phyloP scores from a whole-genome alignment of 2,329 filamentous ascomycete species.

The Fusarium guadeloupense region DNA sequence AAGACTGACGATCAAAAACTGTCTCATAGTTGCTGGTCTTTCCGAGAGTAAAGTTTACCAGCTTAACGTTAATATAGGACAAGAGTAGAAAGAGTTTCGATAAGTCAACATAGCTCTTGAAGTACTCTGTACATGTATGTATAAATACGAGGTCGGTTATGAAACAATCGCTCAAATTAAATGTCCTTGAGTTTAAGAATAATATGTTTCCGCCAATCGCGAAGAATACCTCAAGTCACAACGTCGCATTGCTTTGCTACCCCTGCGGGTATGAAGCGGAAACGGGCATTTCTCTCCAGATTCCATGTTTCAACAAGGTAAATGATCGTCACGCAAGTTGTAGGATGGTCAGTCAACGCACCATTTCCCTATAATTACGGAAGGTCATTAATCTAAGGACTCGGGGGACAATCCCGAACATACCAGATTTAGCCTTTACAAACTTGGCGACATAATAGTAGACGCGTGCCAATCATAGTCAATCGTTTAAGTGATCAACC shows the following conservation, averaged over 20 bases:
- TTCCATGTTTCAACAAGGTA: constrained; percentile 4
- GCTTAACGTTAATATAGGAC: too few species aligned
- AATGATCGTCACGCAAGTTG: constrained; percentile 10
- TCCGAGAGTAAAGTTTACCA: not conserved
- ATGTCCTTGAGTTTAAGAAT: not conserved
- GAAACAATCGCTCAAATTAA: constrained; percentile 1
- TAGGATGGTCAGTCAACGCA: constrained; percentile 1
- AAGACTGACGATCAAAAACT: not conserved
- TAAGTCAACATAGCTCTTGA: too few species aligned
- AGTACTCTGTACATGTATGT: not conserved
- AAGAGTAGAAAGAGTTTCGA: too few species aligned
- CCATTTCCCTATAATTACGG: not conserved
- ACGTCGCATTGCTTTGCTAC: not conserved
- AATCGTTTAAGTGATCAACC: not conserved
- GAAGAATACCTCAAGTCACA: not conserved
- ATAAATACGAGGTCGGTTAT: not conserved
- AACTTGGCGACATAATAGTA: not conserved
- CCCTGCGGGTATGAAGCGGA: not conserved
- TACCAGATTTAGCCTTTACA: not conserved
- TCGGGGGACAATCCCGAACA: not conserved
- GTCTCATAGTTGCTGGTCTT: not conserved
- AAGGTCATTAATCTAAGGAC: not conserved
- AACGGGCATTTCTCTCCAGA: not conserved
- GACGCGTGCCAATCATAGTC: constrained; percentile 10
- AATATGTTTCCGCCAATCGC: constrained; percentile 6